Evolutionary conservation across 2,329 filamentous ascomycete species (phyloP).

Genomic region (Monosporascus sp.): DNA sequence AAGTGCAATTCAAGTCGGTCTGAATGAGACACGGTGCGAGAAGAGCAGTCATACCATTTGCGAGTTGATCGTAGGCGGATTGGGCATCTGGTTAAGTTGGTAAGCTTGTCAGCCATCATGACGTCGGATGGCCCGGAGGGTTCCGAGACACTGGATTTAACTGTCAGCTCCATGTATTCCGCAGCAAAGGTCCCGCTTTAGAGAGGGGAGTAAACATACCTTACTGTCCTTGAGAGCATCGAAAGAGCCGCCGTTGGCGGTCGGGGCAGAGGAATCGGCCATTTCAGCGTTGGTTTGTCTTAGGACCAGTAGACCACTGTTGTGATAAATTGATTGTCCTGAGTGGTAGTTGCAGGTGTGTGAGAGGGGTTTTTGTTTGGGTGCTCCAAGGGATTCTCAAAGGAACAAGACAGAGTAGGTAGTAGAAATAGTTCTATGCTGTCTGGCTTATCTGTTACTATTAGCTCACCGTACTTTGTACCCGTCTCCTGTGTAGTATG

Average conservation of each 20-base stretch:
- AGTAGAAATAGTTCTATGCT: too few relatives aligned
- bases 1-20: background rate
- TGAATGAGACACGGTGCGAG: too few relatives aligned
- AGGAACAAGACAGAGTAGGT: too few relatives aligned
- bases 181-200: constrained; percentile 2
- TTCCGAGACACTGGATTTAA: constrained; percentile 27
- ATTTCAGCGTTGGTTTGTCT: constrained; percentile 21
- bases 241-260: constrained; percentile 42
- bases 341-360: background rate
- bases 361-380: too few relatives aligned
- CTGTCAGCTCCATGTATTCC: constrained; percentile 25
- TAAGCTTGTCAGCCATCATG: constrained; percentile 27
- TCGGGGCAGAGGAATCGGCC: constrained; percentile 34
- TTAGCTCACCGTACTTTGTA: too few relatives aligned
- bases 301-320: too few relatives aligned
- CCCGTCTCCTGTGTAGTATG: too few relatives aligned
- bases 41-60: constrained; percentile 36
- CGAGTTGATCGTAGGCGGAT: constrained; percentile 41
- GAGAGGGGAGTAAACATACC: constrained; percentile 32
- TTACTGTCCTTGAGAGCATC: constrained; percentile 48
- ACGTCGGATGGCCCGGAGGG: constrained; percentile 10
- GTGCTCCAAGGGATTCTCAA: too few relatives aligned
- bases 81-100: constrained; percentile 35
- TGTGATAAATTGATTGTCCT: too few relatives aligned
- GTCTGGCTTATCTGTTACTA: too few relatives aligned